A percentile compares a stretch with the other conserved stretches of the same genome.
phyloP scores from a whole-genome alignment of 805 yeast species.

The Clavispora asparagi region DNA sequence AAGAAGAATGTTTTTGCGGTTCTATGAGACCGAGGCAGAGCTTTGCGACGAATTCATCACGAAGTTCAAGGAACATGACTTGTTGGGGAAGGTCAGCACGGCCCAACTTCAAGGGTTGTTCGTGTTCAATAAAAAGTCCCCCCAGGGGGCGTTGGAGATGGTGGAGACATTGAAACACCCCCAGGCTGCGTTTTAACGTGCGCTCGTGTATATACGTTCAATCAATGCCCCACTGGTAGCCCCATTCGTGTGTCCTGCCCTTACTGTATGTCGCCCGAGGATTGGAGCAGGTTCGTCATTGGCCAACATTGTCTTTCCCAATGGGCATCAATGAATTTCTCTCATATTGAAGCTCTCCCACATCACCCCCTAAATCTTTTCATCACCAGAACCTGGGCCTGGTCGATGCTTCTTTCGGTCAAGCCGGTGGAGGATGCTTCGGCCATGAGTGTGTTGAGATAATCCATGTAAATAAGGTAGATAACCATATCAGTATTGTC shows the following conservation, averaged over 20 bases:
- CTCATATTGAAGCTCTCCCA: too few relatives aligned
- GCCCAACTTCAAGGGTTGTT: constrained; percentile 95
- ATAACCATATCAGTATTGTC: constrained; percentile 41
- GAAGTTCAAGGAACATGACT: constrained; percentile 41
- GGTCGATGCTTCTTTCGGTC: constrained; percentile 35
- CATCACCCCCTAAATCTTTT: constrained; percentile 32
- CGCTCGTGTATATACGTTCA: background rate
- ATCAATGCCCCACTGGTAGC: too few relatives aligned
- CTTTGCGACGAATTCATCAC: constrained; percentile 49
- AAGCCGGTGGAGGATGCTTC: constrained; percentile 31
- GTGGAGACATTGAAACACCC: constrained; percentile 41
- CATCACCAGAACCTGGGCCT: constrained; percentile 27
- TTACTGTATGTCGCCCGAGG: too few relatives aligned
- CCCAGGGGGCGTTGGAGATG: constrained; percentile 68
- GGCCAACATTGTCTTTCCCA: too few relatives aligned
- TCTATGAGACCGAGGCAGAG: constrained; percentile 61
- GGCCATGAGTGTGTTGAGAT: constrained; percentile 36
- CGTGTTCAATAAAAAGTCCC: constrained; percentile 84
- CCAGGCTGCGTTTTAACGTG: background rate
- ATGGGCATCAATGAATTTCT: too few relatives aligned
- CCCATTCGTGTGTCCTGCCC: too few relatives aligned
- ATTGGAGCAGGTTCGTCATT: too few relatives aligned
- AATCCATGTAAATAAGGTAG: constrained; percentile 44
- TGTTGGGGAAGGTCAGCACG: constrained; percentile 57
- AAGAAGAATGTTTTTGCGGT: constrained; percentile 77